Conservation (phyloP, 768 basidiomycete species). For the Suillus alpinus region DNA sequence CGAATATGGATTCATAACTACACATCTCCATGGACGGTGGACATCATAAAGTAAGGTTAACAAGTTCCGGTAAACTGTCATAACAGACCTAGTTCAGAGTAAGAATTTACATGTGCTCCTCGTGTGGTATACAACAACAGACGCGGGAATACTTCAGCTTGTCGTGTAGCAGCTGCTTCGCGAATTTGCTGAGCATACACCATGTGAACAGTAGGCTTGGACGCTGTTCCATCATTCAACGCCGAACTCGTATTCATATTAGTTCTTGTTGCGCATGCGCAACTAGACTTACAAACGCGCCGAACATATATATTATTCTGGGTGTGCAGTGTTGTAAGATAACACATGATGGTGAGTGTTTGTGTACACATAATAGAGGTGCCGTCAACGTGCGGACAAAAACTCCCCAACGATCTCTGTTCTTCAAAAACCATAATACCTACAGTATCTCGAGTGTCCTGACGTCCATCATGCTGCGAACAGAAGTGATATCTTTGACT, state of each 20-base stretch:
- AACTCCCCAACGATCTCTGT: too few relatives aligned
- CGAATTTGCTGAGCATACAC: conserved; percentile 67
- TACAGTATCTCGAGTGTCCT: not conserved
- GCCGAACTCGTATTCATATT: too few relatives aligned
- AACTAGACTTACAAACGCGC: too few relatives aligned
- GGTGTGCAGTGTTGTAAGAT: too few relatives aligned
- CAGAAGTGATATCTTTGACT: not conserved
- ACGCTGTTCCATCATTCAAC: too few relatives aligned
- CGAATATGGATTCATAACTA: not conserved
- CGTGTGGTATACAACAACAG: conserved; percentile 63
- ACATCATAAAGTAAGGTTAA: not conserved
- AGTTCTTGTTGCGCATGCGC: too few relatives aligned
- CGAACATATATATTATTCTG: too few relatives aligned
- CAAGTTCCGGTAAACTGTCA: not conserved
- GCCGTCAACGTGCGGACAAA: too few relatives aligned
- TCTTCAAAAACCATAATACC: too few relatives aligned
- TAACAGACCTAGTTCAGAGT: conserved; percentile 25
- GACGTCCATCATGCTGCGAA: not conserved
- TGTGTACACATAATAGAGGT: too few relatives aligned
- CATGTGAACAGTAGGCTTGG: conserved; percentile 55
- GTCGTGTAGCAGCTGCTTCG: conserved; percentile 61
- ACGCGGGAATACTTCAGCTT: conserved; percentile 60
- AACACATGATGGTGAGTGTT: too few relatives aligned
- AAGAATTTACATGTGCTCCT: conserved; percentile 66
- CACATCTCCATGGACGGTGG: not conserved